Conservation (phyloP, 2,329 filamentous ascomycete genomes). For the Pleoardoris graminearum region DNA sequence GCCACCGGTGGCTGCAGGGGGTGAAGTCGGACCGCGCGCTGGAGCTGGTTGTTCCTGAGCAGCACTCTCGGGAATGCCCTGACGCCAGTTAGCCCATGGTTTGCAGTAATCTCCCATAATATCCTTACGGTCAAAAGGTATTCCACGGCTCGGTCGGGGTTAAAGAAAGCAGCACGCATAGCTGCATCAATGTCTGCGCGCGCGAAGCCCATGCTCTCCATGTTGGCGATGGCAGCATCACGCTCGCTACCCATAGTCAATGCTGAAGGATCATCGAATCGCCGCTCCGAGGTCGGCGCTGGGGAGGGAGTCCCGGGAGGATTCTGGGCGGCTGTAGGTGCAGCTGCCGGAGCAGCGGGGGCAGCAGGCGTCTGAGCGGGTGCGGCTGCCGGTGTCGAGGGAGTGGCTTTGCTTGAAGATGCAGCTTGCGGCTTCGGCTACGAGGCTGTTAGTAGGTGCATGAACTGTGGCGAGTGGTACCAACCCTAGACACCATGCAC, state of each 20-base stretch:
- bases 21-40: constrained; percentile 47
- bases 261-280: constrained; percentile 74
- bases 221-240: constrained; percentile 80
- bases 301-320: constrained; percentile 57
- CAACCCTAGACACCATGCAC: constrained; percentile 96
- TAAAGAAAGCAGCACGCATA: constrained; percentile 95
- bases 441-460: constrained; percentile 22
- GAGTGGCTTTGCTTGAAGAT: constrained; percentile 54
- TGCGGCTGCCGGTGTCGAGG: constrained; percentile 60
- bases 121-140: constrained; percentile 80
- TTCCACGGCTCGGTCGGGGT: constrained; percentile 95
- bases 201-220: constrained; percentile 97
- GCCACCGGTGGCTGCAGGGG: constrained; percentile 50
- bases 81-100: constrained; percentile 24
- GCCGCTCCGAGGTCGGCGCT: constrained; percentile 46
- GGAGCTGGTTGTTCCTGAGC: constrained; percentile 65
- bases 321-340: constrained; percentile 52
- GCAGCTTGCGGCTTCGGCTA: constrained; percentile 72
- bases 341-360: constrained; percentile 50
- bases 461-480: constrained; percentile 20
- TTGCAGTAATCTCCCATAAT: constrained; percentile 1
- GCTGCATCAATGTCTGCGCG: constrained; percentile 86
- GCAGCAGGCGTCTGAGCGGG: constrained; percentile 56
- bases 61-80: constrained; percentile 90
- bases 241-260: constrained; percentile 84